phyloP scores from a whole-genome alignment of 2,329 filamentous ascomycete species.

The Aspergillus sp. region DNA sequence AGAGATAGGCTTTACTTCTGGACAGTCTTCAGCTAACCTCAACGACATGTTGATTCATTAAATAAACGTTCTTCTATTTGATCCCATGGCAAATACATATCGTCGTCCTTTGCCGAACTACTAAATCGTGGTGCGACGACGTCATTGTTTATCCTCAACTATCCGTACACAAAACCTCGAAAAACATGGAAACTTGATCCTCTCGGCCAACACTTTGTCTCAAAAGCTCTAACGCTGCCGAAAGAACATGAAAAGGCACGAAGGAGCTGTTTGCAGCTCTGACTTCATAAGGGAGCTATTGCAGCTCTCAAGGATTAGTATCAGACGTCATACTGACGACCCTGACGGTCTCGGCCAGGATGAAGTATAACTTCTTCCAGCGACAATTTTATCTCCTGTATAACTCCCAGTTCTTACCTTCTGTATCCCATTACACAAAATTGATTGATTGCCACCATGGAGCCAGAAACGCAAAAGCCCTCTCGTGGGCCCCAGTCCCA shows the following conservation, averaged over 20 bases:
- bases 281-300: constrained; percentile 1
- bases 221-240: not conserved
- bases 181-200: not conserved
- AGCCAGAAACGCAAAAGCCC: constrained; percentile 16
- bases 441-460: constrained; percentile 9
- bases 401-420: not conserved
- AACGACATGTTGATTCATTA: too few species aligned
- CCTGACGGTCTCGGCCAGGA: not conserved
- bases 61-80: too few species aligned
- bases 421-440: not conserved
- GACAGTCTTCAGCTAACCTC: too few species aligned
- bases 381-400: not conserved
- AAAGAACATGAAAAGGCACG: constrained; percentile 9
- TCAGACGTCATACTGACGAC: constrained; percentile 9
- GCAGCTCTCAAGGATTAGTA: not conserved
- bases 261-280: constrained; percentile 18
- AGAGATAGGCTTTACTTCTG: too few species aligned
- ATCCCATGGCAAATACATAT: too few species aligned
- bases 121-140: not conserved
- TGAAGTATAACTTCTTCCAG: not conserved
- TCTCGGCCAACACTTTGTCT: not conserved
- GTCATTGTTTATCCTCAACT: not conserved
- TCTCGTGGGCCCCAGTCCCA: constrained; percentile 26
- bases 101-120: too few species aligned
- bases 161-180: not conserved